These are phyloP conservation scores for Achaetomium macrosporum DNA, from an alignment of 2,329 filamentous ascomycete genomes.

Conservation along the genomic window DNA sequence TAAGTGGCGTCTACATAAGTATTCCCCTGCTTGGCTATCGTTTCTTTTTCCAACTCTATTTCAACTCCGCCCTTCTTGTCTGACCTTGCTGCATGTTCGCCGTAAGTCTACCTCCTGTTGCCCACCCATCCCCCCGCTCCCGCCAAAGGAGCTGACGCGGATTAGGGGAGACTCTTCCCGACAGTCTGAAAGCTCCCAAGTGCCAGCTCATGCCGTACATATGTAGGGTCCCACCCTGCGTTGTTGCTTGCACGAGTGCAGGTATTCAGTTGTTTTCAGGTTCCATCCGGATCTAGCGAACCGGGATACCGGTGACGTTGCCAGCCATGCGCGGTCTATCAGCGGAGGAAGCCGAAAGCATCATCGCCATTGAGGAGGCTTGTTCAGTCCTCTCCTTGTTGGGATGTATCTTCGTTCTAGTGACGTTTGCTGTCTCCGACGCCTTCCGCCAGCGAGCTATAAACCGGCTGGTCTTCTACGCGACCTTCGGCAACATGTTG, in stretches of 20 bases:
- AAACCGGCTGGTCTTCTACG: conserved; percentile 78
- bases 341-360: conserved; percentile 31
- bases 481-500: conserved; percentile 74
- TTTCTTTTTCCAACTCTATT: conserved; percentile 16
- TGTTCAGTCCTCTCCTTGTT: conserved; percentile 66
- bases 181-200: neutral
- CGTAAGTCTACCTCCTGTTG: conserved; percentile 1
- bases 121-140: neutral
- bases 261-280: conserved; percentile 4
- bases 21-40: neutral
- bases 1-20: conserved; percentile 6
- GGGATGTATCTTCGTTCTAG: conserved; percentile 65
- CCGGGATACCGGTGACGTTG: conserved; percentile 34
- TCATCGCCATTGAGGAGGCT: conserved; percentile 59
- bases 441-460: conserved; percentile 71
- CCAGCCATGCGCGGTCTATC: conserved; percentile 35
- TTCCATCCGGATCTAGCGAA: conserved; percentile 5
- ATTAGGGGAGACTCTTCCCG: neutral
- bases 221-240: conserved; percentile 13
- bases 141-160: neutral
- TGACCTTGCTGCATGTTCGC: neutral
- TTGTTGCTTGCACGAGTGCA: conserved; percentile 6
- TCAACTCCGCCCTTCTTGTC: conserved; percentile 1
- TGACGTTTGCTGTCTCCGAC: conserved; percentile 60
- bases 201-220: conserved; percentile 11